These are phyloP conservation scores for Leptographium lundbergii DNA, from an alignment of 2,329 filamentous ascomycete species.

Conservation along the genomic window DNA sequence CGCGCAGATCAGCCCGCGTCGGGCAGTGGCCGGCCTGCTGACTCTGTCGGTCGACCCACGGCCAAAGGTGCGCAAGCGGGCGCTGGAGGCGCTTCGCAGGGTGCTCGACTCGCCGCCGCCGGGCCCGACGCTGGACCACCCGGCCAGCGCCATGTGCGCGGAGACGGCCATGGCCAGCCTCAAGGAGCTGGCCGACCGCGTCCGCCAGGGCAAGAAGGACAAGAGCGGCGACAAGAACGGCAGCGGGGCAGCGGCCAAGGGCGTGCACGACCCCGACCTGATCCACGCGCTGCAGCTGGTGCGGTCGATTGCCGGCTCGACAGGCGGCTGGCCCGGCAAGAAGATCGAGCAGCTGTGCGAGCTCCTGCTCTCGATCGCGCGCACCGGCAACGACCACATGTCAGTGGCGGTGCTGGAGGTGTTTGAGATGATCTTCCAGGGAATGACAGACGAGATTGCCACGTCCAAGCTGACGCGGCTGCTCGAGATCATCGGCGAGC, in stretches of 20 bases:
- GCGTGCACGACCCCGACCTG: slow-evolving; percentile 63
- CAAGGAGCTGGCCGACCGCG: slow-evolving; percentile 56
- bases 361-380: slow-evolving; percentile 74
- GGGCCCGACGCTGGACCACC: slow-evolving; percentile 85
- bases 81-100: slow-evolving; percentile 75
- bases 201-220: slow-evolving; percentile 53
- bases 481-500: slow-evolving; percentile 80
- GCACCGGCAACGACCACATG: slow-evolving; percentile 86
- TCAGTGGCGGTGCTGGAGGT: slow-evolving; percentile 95
- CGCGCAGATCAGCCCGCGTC: slow-evolving; percentile 70
- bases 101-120: slow-evolving; percentile 78
- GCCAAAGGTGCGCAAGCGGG: slow-evolving; percentile 88
- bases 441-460: slow-evolving; percentile 78
- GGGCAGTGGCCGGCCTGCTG: slow-evolving; percentile 76
- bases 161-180: slow-evolving; percentile 77
- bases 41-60: slow-evolving; percentile 74
- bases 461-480: slow-evolving; percentile 82
- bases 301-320: slow-evolving; percentile 76
- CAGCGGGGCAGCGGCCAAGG: slow-evolving; percentile 9
- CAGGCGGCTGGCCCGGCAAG: slow-evolving; percentile 89
- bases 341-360: slow-evolving; percentile 91
- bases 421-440: slow-evolving; percentile 91
- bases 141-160: slow-evolving; percentile 90
- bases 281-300: slow-evolving; percentile 89
- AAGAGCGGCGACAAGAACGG: slow-evolving; percentile 39